A percentile compares a stretch with the other conserved stretches of the same genome.
Evolutionary conservation across 805 yeast species (phyloP).

Genomic region (Candida manassasensis): DNA sequence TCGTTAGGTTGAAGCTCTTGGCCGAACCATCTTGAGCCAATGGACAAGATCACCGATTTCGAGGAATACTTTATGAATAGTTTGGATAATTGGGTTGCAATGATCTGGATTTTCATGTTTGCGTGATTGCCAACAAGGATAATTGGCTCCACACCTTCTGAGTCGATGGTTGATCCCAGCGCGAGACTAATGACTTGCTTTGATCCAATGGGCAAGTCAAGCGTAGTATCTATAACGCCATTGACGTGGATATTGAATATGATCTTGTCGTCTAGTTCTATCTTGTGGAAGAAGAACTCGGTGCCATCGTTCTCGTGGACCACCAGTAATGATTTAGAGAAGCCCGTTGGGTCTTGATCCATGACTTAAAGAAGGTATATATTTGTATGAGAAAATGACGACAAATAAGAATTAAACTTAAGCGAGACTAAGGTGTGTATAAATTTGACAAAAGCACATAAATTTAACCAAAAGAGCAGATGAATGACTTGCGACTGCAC

Average conservation of each 20-base stretch:
- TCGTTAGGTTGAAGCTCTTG: slow-evolving; percentile 26
- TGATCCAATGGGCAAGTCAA: slow-evolving; percentile 34
- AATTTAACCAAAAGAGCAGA: no score
- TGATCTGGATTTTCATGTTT: slow-evolving; percentile 43
- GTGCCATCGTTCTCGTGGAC: slow-evolving; percentile 4
- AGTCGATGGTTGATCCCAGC: slow-evolving; percentile 13
- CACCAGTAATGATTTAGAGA: slow-evolving; percentile 7
- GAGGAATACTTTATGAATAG: slow-evolving; percentile 27
- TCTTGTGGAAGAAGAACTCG: slow-evolving; percentile 21
- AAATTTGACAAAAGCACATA: no score
- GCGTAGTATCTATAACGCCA: slow-evolving; percentile 49
- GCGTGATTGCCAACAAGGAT: slow-evolving; percentile 45
- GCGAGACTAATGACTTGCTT: slow-evolving; percentile 17
- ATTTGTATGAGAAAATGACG: no score
- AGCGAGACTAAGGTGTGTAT: no score
- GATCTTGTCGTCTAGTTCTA: slow-evolving; percentile 35
- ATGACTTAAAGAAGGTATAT: slow-evolving; percentile 5
- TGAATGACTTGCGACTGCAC: no score
- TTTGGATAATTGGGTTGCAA: slow-evolving; percentile 48
- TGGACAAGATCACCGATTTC: slow-evolving; percentile 39
- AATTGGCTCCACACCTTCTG: slow-evolving; percentile 39
- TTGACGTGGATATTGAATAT: slow-evolving; percentile 36
- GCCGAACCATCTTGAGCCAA: slow-evolving; percentile 47
- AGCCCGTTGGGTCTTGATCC: slow-evolving; percentile 10
- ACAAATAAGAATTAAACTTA: no score